Percentiles rank a stretch among this genome's conserved stretches.
Evolutionary conservation across 306 rosid species (phyloP).

Genomic region (Dryas drummondii): DNA sequence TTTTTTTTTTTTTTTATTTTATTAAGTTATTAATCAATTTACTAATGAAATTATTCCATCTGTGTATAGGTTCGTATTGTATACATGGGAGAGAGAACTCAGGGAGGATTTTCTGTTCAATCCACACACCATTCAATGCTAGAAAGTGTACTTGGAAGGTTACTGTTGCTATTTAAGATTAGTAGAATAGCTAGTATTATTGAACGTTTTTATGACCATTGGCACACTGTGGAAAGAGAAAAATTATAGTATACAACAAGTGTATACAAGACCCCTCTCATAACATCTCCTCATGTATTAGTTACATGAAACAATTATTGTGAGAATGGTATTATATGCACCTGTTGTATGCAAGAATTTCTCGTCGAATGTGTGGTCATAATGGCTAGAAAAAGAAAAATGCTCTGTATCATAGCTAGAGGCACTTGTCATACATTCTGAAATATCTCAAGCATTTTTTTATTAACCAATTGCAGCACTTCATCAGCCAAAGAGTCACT

Average conservation of each 20-base stretch:
- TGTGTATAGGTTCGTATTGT: conserved; percentile 27
- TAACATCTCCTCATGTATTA: no score
- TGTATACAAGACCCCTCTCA: no score
- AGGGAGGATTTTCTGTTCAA: conserved; percentile 12
- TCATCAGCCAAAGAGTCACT: no score
- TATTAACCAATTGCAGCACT: no score
- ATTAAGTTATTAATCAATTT: background rate
- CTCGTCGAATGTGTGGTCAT: no score
- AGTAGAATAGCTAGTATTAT: background rate
- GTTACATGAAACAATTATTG: no score
- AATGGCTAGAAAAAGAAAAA: background rate
- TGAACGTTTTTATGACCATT: background rate
- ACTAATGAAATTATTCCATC: background rate
- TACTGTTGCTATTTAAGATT: background rate
- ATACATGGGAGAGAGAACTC: conserved; percentile 31
- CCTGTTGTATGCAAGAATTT: no score
- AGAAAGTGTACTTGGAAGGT: conserved; percentile 36
- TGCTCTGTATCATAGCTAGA: background rate
- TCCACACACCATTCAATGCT: conserved; percentile 32
- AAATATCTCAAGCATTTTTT: background rate
- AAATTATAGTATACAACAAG: no score
- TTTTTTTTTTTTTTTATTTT: no score
- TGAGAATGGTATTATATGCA: no score
- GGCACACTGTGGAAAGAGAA: background rate
- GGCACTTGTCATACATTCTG: background rate